Conservation (phyloP, 176 grass and related monocot genomes). For the Poa annua region DNA sequence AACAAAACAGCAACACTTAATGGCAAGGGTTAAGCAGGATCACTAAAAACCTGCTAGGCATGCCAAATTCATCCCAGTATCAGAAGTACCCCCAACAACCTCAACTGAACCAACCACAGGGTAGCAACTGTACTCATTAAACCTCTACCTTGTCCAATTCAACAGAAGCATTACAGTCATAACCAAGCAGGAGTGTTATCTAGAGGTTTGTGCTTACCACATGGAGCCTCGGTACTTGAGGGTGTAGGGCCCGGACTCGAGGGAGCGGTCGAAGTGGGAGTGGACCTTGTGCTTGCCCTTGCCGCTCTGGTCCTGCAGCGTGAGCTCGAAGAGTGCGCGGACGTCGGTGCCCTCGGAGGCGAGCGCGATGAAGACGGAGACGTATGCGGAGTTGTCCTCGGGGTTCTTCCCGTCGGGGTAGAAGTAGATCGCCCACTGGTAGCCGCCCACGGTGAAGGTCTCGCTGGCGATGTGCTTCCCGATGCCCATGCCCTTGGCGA, state of each 20-base stretch:
- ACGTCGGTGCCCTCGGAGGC: slow-evolving; percentile 66
- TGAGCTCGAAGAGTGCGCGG: slow-evolving; percentile 75
- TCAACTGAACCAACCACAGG: background rate
- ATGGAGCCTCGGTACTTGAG: slow-evolving; percentile 92
- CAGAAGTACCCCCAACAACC: background rate
- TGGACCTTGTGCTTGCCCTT: slow-evolving; percentile 87
- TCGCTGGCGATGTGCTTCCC: slow-evolving; percentile 75
- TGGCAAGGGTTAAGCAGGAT: background rate
- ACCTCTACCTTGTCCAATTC: background rate
- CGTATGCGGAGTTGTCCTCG: slow-evolving; percentile 63
- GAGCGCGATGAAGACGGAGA: slow-evolving; percentile 76
- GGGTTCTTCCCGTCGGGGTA: slow-evolving; percentile 87
- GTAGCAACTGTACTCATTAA: background rate
- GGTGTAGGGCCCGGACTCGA: slow-evolving; percentile 82
- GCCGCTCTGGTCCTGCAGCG: slow-evolving; percentile 76
- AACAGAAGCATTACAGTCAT: background rate
- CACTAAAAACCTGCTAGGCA: background rate
- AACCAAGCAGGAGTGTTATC: background rate
- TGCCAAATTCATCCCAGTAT: background rate
- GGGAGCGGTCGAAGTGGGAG: slow-evolving; percentile 83
- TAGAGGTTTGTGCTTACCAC: slow-evolving; percentile 57
- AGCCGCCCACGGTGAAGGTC: slow-evolving; percentile 53
- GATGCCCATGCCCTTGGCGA: slow-evolving; percentile 66
- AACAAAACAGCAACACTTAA: background rate
- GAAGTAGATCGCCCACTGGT: slow-evolving; percentile 83